Evolutionary conservation across 257 asterid species (phyloP), one percentile per base, ranked within the genome.

Genomic region (Nicotiana undulata): DNA sequence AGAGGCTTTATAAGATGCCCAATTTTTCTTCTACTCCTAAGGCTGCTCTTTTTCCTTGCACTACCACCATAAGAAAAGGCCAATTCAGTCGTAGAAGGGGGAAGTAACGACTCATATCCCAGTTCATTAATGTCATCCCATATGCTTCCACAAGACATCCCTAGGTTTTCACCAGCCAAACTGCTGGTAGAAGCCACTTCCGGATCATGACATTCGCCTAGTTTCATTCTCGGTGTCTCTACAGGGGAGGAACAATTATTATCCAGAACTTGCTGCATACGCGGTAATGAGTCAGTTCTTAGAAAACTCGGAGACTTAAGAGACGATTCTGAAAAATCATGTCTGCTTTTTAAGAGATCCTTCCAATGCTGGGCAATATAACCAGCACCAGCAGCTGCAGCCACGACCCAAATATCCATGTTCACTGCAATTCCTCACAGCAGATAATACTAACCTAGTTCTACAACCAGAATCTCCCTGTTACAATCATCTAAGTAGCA

Each of bases 361-460:
- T 92, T 91, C 83, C 92, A 84, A 82, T 85, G 94, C 87, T 90
- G 89, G 65, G 90, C 93, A 34, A 88, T 86, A 88, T 86, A 91
- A 4, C 93, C 93, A 59, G 92, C 94, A 77, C 97, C 94, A 26
- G 93, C 97, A 78, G 96, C 96, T 5, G 92, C 97, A 28, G 93
- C 93, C 77, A 89, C 87, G 55, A 90, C 51, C 95, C 93, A 90
- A 37, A 85, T 81, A 83, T 93, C 96, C 98, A 93, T 90, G 83
- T 81, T 61, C 83, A 34, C 70, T n/a, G 44, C 59, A 64, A 80
- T 74, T 32, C 34, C 63, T 16, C 64, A 72, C 77, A 72, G 52
- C 84, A 32, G 77, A 44, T 61, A 75, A 75, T 44, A 22, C 18
- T 15, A 76, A 76, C 79, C 67, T 31, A 86, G 60, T 75, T 78